Percentiles rank a stretch among this genome's conserved stretches.
Conservation (phyloP, 2,329 filamentous ascomycete species). For the Intubia oerlemansii region DNA sequence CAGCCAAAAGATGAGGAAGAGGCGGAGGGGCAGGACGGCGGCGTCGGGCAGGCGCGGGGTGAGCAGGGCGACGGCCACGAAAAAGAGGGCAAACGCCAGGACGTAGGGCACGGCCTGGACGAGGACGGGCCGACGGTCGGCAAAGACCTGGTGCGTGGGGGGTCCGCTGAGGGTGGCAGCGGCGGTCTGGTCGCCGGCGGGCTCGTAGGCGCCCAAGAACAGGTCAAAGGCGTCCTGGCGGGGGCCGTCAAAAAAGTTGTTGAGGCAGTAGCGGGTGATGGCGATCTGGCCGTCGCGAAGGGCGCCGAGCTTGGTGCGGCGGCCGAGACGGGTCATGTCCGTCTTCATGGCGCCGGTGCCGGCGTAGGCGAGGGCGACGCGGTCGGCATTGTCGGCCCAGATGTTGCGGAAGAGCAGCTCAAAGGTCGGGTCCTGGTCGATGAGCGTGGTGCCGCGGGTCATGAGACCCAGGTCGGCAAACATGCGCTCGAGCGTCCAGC, state of each 20-base stretch:
- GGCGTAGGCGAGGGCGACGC: conserved; percentile 80
- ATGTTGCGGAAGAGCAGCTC: conserved; percentile 88
- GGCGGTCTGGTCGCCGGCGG: conserved; percentile 29
- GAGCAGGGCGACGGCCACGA: conserved; percentile 54
- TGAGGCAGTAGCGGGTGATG: conserved; percentile 69
- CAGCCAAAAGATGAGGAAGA: conserved; percentile 67
- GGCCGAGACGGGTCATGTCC: conserved; percentile 85
- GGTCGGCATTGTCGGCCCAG: conserved; percentile 96
- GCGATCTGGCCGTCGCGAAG: conserved; percentile 78
- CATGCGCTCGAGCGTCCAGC: conserved; percentile 74
- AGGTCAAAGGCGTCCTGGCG: conserved; percentile 90
- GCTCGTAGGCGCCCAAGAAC: conserved; percentile 72
- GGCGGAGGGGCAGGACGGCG: conserved; percentile 55
- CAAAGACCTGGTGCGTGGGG: conserved; percentile 55
- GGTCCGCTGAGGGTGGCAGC: conserved; percentile 16
- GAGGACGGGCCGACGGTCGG: conserved; percentile 64
- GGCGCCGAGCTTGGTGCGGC: conserved; percentile 66
- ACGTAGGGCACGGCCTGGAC: conserved; percentile 92
- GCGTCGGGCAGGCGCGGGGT: conserved; percentile 52
- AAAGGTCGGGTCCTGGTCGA: conserved; percentile 56
- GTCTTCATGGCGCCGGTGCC: conserved; percentile 96
- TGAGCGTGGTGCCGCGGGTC: conserved; percentile 52
- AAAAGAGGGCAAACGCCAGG: conserved; percentile 66
- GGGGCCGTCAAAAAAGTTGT: conserved; percentile 89
- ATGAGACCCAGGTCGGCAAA: conserved; percentile 69